phyloP scores from a whole-genome alignment of 2,329 filamentous ascomycete genomes.

The Cladosporium sp. region DNA sequence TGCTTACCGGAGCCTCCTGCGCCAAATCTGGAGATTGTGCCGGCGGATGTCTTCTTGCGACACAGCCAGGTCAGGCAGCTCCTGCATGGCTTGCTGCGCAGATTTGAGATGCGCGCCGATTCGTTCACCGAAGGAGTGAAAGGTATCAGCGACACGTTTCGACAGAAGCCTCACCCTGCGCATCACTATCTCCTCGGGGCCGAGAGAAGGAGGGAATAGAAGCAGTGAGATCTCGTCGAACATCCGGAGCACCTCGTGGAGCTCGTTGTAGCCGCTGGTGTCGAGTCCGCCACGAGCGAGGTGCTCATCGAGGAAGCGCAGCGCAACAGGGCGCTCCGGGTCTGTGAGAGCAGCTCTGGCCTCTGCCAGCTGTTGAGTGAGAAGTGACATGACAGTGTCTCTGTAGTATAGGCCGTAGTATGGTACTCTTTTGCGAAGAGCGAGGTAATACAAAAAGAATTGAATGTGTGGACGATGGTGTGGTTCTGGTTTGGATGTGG shows the following conservation, averaged over 20 bases:
- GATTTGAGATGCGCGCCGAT: not conserved
- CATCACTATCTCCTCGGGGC: slow-evolving; percentile 6
- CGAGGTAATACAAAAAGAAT: not conserved
- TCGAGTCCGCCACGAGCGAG: slow-evolving; percentile 23
- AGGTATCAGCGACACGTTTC: not conserved
- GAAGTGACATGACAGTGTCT: not conserved
- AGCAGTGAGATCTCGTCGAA: slow-evolving; percentile 23
- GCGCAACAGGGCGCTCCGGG: not conserved
- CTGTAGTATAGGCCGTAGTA: not conserved
- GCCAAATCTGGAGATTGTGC: slow-evolving; percentile 9
- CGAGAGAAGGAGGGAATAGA: slow-evolving; percentile 3
- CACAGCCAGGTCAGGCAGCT: slow-evolving; percentile 15
- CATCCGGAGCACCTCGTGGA: slow-evolving; percentile 24
- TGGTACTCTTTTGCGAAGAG: not conserved
- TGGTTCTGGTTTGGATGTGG: not conserved
- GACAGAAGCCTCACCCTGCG: not conserved
- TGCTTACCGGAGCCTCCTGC: slow-evolving; percentile 9
- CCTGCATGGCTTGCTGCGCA: slow-evolving; percentile 4
- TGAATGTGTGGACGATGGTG: not conserved
- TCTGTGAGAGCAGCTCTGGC: not conserved
- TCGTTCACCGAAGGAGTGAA: slow-evolving; percentile 18
- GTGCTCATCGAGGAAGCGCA: slow-evolving; percentile 23
- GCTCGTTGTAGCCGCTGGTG: slow-evolving; percentile 21
- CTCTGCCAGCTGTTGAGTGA: not conserved
- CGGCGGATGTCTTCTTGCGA: not conserved